Conservation (phyloP, 306 rosid species). For the Acmispon strigosus region DNA sequence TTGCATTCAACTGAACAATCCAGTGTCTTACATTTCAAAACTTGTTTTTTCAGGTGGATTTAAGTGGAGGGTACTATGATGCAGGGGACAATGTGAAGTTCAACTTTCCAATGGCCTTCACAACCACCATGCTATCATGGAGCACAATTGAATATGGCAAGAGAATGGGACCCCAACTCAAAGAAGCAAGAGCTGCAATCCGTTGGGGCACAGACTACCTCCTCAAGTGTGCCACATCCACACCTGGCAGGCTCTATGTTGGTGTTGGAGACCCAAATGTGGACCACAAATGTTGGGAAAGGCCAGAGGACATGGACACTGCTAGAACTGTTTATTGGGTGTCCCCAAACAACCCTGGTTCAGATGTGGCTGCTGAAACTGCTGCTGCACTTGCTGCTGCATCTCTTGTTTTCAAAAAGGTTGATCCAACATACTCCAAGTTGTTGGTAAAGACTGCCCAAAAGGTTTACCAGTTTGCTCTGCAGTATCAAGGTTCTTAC, state of each 20-base stretch:
- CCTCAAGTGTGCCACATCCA: conserved; percentile 62
- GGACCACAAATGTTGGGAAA: conserved; percentile 93
- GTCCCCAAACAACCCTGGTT: conserved; percentile 62
- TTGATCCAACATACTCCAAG: conserved; percentile 57
- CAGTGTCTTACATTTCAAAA: background rate
- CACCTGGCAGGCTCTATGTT: conserved; percentile 70
- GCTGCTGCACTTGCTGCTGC: conserved; percentile 92
- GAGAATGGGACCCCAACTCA: conserved; percentile 57
- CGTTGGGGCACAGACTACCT: conserved; percentile 80
- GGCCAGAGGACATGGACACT: conserved; percentile 92
- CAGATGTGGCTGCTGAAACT: conserved; percentile 88
- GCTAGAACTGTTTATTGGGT: conserved; percentile 56
- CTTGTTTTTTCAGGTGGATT: conserved; percentile 76
- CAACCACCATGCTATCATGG: conserved; percentile 93
- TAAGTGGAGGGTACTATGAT: conserved; percentile 85
- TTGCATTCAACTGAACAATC: background rate
- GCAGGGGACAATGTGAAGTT: conserved; percentile 95
- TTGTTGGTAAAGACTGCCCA: conserved; percentile 51
- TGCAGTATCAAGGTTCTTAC: conserved; percentile 61
- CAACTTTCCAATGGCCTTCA: conserved; percentile 92
- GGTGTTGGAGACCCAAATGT: conserved; percentile 80
- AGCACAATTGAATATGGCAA: conserved; percentile 63
- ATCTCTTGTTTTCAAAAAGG: conserved; percentile 63
- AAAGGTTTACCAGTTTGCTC: conserved; percentile 69
- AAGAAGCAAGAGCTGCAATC: conserved; percentile 50